Base-by-base conservation (phyloP, 164 flowering plant species). In the Brasenia schreberi region DNA sequence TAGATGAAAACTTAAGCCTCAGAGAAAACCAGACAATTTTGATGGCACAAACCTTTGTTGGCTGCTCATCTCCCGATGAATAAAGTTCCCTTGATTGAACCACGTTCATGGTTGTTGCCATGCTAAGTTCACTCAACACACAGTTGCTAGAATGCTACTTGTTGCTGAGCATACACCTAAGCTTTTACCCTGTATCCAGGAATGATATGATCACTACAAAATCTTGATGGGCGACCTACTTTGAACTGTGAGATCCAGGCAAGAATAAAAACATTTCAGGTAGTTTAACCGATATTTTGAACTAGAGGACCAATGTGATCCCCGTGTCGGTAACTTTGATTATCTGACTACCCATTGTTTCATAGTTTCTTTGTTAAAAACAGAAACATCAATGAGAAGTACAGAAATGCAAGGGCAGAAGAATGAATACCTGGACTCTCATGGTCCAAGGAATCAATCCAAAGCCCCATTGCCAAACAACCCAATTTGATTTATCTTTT, bases 31-130 rank as follows among this genome's bases (percentile, higher is more conserved):
- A 18, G 6, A 18, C 6, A 45, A 33, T 1, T 19, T 5, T 39
- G 56, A 7, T 17, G 62, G 64, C 43, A 23, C 7, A 19, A 59
- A 84, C 87, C 87, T 84, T 84, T n/a, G 78, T 79, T 56, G 77
- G 18, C 39, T 23, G 69, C 12, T 77, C 82, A 74, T 76, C 79
- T 65, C 68, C 77, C 7, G 72, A 62, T 18, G 77, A 39, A 68
- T 68, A 61, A 6, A 62, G 42, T 68, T 76, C 82, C 67, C 74
- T 68, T 27, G 63, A 44, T 61, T 69, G 78, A 45, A 62, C 62
- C 39, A 14, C 56, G 16, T 63, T 66, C 62, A 44, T 61, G 39
- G 61, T 18, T 5, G 70, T 66, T 63, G 74, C 63, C 19, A 64
- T 27, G 9, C 70, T 67, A 6, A 43, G n/a, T 60, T 75, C 78